Percentiles rank a stretch among this genome's conserved stretches.
Conservation (phyloP, 495 filamentous ascomycete genomes). For the Polyplosphaeria fusca region DNA sequence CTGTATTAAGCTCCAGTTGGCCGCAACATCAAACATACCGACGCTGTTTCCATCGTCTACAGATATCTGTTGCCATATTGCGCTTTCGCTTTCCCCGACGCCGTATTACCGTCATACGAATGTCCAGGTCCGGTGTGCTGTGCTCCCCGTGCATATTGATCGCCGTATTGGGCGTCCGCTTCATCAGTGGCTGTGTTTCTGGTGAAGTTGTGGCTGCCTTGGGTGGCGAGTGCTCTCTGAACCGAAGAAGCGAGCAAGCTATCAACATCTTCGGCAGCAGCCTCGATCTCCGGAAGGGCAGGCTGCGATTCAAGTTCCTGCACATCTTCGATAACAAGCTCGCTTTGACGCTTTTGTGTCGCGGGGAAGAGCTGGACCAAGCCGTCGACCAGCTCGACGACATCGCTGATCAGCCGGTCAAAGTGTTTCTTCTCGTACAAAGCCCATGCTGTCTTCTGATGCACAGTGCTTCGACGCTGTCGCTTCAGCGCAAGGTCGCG, state of each 20-base stretch:
- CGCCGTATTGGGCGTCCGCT: background rate
- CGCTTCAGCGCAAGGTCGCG: background rate
- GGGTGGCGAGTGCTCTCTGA: background rate
- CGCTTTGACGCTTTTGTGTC: conserved; percentile 2
- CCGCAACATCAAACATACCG: background rate
- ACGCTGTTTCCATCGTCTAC: background rate
- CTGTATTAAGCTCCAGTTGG: background rate
- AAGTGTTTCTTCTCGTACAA: conserved; percentile 8
- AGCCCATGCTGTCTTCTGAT: conserved; percentile 1
- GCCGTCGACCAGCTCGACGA: background rate
- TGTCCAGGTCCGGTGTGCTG: background rate
- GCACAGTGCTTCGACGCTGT: background rate
- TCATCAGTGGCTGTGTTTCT: background rate
- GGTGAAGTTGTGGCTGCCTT: conserved; percentile 3
- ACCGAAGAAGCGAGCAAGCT: background rate
- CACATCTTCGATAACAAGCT: conserved; percentile 3
- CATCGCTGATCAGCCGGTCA: conserved; percentile 2
- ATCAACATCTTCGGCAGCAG: conserved; percentile 3
- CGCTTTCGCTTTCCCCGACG: conserved; percentile 2
- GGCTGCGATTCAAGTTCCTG: conserved; percentile 1
- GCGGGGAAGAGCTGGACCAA: conserved; percentile 5
- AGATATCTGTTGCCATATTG: conserved; percentile 4
- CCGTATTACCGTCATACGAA: background rate
- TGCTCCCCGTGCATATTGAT: conserved; percentile 3
- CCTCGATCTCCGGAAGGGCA: background rate